Conservation (phyloP, 108 stramenopile species). For the Mayamaea pseudoterrestris region DNA sequence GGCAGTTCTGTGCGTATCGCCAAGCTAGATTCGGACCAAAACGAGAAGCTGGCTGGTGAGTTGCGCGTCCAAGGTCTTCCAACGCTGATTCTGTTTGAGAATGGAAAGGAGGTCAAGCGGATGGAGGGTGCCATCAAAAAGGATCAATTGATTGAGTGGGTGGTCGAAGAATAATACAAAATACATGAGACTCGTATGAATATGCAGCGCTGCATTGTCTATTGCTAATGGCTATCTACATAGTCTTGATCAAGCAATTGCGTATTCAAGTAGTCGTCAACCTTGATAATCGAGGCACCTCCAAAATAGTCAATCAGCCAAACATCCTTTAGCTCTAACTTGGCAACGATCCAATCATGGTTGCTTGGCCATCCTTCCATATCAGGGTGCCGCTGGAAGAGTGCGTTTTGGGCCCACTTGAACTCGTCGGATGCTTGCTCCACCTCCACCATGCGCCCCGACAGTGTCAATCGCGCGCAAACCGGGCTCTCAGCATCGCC, state of each 20-base stretch:
- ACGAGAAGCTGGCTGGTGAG: constrained; percentile 34
- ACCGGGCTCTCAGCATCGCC: constrained; percentile 55
- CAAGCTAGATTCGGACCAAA: constrained; percentile 73
- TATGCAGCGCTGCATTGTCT: no score
- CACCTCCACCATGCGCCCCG: constrained; percentile 24
- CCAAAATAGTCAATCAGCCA: constrained; percentile 67
- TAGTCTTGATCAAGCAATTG: no score
- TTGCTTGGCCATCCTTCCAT: constrained; percentile 41
- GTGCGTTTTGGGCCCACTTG: constrained; percentile 14
- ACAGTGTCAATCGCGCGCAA: constrained; percentile 46
- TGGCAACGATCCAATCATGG: constrained; percentile 44
- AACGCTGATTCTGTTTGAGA: constrained; percentile 42
- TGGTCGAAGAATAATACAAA: constrained; percentile 1
- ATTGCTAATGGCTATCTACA: no score
- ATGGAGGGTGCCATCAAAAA: constrained; percentile 75
- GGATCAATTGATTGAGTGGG: constrained; percentile 47
- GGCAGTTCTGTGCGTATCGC: constrained; percentile 48
- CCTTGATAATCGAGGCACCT: constrained; percentile 33
- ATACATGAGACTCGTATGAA: no score
- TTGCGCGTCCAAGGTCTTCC: constrained; percentile 45
- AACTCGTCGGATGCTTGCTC: constrained; percentile 18
- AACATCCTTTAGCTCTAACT: constrained; percentile 33
- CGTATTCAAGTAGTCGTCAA: constrained; percentile 34
- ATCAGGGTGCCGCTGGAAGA: constrained; percentile 39
- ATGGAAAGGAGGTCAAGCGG: constrained; percentile 43